A percentile compares a stretch with the other conserved stretches of the same genome.
Conservation (phyloP, 1,139 yeast species). For the Pichia norvegensis region DNA sequence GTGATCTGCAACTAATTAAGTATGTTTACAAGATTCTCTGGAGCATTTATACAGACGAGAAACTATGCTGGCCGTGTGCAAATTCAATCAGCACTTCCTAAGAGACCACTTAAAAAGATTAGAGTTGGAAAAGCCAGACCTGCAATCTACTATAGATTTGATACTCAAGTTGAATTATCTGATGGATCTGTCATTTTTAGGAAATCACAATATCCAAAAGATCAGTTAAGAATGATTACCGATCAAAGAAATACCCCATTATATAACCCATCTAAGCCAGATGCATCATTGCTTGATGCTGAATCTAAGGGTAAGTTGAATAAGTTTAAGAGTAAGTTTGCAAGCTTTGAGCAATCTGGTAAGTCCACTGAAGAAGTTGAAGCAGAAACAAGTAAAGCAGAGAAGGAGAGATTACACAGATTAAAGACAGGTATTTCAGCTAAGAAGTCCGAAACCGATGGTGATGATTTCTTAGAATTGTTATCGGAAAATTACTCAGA, state of each 20-base stretch:
- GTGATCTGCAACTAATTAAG: background rate
- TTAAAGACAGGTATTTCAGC: slow-evolving; percentile 23
- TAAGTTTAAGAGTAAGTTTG: slow-evolving; percentile 72
- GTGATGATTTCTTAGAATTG: slow-evolving; percentile 27
- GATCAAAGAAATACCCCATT: slow-evolving; percentile 81
- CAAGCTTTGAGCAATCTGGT: slow-evolving; percentile 41
- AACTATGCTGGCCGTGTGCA: slow-evolving; percentile 26
- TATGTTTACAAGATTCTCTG: background rate
- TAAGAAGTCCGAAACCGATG: slow-evolving; percentile 20
- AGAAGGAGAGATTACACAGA: slow-evolving; percentile 22
- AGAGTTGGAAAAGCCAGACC: slow-evolving; percentile 81
- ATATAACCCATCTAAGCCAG: slow-evolving; percentile 85
- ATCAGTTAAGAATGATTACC: slow-evolving; percentile 73
- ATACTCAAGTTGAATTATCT: slow-evolving; percentile 76
- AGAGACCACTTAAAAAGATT: slow-evolving; percentile 50
- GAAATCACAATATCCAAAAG: slow-evolving; percentile 82
- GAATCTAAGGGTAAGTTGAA: slow-evolving; percentile 81
- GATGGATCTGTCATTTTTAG: slow-evolving; percentile 87
- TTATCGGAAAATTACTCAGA: slow-evolving; percentile 28
- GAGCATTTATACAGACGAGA: slow-evolving; percentile 8
- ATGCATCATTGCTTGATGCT: slow-evolving; percentile 65
- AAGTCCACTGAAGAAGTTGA: slow-evolving; percentile 25
- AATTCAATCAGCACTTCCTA: slow-evolving; percentile 39
- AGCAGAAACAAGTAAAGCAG: slow-evolving; percentile 21
- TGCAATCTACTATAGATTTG: slow-evolving; percentile 84